Percentiles rank a stretch among this genome's conserved stretches.
These are phyloP conservation scores for Alternaria metachromatica DNA, from an alignment of 2,329 filamentous ascomycete genomes.

Conservation along the genomic window DNA sequence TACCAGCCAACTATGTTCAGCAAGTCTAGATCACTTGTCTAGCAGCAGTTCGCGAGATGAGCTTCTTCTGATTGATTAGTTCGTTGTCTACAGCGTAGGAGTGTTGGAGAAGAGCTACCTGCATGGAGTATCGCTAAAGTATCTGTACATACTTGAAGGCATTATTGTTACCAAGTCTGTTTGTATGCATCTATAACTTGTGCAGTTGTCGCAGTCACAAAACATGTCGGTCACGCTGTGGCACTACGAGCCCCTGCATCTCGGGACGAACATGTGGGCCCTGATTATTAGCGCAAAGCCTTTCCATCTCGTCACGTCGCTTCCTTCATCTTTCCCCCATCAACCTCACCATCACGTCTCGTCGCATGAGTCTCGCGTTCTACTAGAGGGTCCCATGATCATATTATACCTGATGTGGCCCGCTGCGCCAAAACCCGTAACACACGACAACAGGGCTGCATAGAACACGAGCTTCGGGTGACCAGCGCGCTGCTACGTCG, in stretches of 20 bases:
- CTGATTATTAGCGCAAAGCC: not conserved
- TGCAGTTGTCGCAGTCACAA: not conserved
- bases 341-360: not conserved
- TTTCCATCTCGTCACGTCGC: not conserved
- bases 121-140: not conserved
- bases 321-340: not conserved
- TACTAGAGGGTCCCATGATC: not conserved
- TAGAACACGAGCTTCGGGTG: conserved; percentile 3
- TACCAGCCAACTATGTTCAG: conserved; percentile 92
- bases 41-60: conserved; percentile 19
- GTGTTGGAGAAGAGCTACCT: not conserved
- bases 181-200: not conserved
- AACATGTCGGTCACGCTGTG: conserved; percentile 10
- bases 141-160: conserved; percentile 12
- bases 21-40: conserved; percentile 60
- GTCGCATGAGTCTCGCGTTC: not conserved
- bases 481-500: not conserved
- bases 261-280: conserved; percentile 13
- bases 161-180: not conserved
- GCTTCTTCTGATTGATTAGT: conserved; percentile 5
- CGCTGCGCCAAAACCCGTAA: not conserved
- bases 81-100: not conserved
- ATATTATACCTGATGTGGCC: not conserved
- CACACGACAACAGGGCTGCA: conserved; percentile 3
- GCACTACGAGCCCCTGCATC: conserved; percentile 5